Evolutionary conservation across 2,329 filamentous ascomycete species (phyloP), one percentile per base, ranked within the genome.

Genomic region (Penicillium frequentans): DNA sequence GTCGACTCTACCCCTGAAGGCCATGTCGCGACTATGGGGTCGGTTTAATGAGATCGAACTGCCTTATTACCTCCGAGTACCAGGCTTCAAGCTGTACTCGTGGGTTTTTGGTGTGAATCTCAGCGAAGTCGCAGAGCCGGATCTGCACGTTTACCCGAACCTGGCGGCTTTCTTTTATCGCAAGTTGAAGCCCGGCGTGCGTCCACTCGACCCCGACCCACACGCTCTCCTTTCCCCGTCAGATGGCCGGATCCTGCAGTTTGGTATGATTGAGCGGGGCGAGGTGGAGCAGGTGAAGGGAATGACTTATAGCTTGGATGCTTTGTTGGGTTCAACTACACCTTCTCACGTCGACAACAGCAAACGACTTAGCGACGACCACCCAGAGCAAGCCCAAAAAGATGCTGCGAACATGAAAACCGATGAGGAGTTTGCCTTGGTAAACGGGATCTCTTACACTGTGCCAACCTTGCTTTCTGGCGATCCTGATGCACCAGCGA

Each of bases 251-350:
- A 84, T 99, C 46, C 84, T 99, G 26, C 93, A 98, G 68, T 97
- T 92, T 66, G 95, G 95, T 11, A 87, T 87, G 66, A 97, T 99
- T 56, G 89, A 96, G 68, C 87, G 93, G 68, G 93, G 93, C 48
- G 91, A 97, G 70, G 96, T 99, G 44, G 95, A 99, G 74, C 95
- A 99, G 77, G 93, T 99, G 62, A 99, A 99, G 77, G 95, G 95
- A 58, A 95, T 99, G 83, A 99, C 95, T 1, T 99, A 99, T 77
- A 96, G 89, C 64, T 84, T 99, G 54, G 95, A 99, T 72, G 93
- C 95, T 8, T 83, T 99, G 1, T 83, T 99, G 2, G 95, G 95
- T 63, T 74, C 73, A 63, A 84, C 75, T 75, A 88, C 66, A 71
- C 83, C 56, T 55, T 68, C 70, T 10, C 67, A 75, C 27, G 70